Evolutionary conservation across 176 grass and related monocot genomes (phyloP).

Genomic region (Carex cristatella): DNA sequence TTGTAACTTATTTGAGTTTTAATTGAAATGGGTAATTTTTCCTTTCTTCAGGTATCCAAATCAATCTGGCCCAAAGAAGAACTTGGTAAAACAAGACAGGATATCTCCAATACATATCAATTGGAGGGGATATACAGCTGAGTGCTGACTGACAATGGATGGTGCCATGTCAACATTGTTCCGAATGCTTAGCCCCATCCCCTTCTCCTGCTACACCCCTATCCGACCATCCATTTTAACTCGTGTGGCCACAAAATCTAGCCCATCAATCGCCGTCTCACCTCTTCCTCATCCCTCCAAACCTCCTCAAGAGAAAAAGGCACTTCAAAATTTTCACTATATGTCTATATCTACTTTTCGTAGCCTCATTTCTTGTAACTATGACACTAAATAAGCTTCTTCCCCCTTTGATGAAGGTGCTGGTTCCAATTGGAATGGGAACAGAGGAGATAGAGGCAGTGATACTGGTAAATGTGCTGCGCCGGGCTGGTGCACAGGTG

Average conservation of each 20-base stretch:
- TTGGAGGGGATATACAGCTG: not conserved
- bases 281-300: not conserved
- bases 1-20: too few relatives aligned
- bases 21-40: too few relatives aligned
- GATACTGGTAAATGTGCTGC: constrained; percentile 62
- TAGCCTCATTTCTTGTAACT: not conserved
- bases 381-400: not conserved
- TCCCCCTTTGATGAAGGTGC: constrained; percentile 37
- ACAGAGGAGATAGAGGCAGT: constrained; percentile 94
- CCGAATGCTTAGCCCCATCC: constrained; percentile 31
- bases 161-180: not conserved
- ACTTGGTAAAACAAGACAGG: not conserved
- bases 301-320: constrained; percentile 42
- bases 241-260: not conserved
- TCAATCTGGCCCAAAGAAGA: too few relatives aligned
- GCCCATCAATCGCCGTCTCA: not conserved
- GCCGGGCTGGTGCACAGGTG: constrained; percentile 63
- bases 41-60: too few relatives aligned
- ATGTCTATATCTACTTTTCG: not conserved
- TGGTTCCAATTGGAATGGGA: constrained; percentile 81
- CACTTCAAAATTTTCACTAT: not conserved
- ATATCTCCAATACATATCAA: not conserved
- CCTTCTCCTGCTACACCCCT: not conserved
- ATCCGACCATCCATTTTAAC: not conserved
- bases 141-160: not conserved